Base-by-base conservation (phyloP, 768 basidiomycete genomes). In the Amanita subjunquillea region DNA sequence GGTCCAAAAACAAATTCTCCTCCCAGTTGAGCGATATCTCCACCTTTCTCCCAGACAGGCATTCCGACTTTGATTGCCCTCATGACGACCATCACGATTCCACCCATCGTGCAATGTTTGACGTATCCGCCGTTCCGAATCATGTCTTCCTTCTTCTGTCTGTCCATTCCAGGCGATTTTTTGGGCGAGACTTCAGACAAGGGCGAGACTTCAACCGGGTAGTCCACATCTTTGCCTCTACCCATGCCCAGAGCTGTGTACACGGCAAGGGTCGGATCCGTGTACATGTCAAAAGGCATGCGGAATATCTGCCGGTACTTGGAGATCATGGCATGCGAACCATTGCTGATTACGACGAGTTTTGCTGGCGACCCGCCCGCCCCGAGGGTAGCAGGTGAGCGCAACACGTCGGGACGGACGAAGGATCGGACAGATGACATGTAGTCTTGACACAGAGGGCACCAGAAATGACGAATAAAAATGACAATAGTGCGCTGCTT, bases 401-500 rank as follows among this genome's bases (percentile, higher is more conserved):
- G 55, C 65, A 65, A 71, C 70, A 53, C 69, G 63, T 57, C 77
- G 56, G 57, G 82, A 64, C 71, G 48, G 62, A 70, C 67, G 70
- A 59, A 59, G n/a, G 62, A 65, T 56, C 61, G 67, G 57, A 89
- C 73, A 32, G 81, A 83, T 39, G 78, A 72, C 75, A 93, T 81
- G 65, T 94, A 96, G 64, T 95, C 91, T 61, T 91, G 89, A 65
- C 88, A 91, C 10, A 82, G 67, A 0, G 87, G 84, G 62, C 91
- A 93, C 87, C 83, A 88, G 67, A 92, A 92, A 65, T 91, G 88
- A 40, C 92, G 74, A 56, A 96, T 84, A 70, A 95, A 95, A 39
- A 92, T 67, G 49, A 91, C 81, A 56, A 92, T 75, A 0, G 84
- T 85, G 53, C 70, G 69, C 45, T 69, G 71, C 6, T 60, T 56